Conservation (phyloP, 352 stramenopile species). For the Globisporangium rhizosaccharum region DNA sequence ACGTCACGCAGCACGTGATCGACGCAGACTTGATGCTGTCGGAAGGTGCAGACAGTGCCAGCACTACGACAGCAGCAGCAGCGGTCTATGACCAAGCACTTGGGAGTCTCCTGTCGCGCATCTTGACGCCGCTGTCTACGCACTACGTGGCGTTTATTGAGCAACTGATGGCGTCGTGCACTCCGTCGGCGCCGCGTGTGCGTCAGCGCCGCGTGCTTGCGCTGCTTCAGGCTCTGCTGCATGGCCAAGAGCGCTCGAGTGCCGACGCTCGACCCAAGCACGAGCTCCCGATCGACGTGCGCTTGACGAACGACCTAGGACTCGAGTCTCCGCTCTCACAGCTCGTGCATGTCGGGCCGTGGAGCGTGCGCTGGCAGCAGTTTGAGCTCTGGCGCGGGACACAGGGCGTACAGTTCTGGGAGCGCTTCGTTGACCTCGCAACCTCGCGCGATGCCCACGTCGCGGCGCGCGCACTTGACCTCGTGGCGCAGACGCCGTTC, state of each 20-base stretch:
- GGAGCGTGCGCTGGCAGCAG: constrained; percentile 25
- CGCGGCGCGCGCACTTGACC: constrained; percentile 36
- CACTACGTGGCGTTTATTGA: constrained; percentile 50
- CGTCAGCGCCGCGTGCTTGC: constrained; percentile 27
- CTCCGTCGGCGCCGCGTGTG: constrained; percentile 18
- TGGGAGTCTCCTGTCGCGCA: constrained; percentile 33
- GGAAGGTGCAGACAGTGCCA: background rate
- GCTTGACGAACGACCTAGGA: constrained; percentile 1
- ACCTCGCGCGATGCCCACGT: constrained; percentile 30
- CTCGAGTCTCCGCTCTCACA: constrained; percentile 22
- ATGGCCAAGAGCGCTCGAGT: constrained; percentile 17
- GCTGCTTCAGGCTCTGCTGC: constrained; percentile 35
- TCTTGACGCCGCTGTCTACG: constrained; percentile 33
- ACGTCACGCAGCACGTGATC: constrained; percentile 47
- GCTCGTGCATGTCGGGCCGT: constrained; percentile 23
- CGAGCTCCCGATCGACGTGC: constrained; percentile 20
- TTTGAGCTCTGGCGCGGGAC: constrained; percentile 49
- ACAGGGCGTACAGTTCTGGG: constrained; percentile 50
- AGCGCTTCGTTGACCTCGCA: constrained; percentile 56
- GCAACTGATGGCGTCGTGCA: constrained; percentile 27
- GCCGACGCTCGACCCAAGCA: background rate
- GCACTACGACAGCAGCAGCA: background rate
- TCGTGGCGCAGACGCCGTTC: constrained; percentile 53
- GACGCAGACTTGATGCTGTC: constrained; percentile 49
- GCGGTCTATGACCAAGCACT: constrained; percentile 20